These are phyloP conservation scores for Leonotis leonurus DNA, from an alignment of 257 asterid genomes.

Conservation along the genomic window DNA sequence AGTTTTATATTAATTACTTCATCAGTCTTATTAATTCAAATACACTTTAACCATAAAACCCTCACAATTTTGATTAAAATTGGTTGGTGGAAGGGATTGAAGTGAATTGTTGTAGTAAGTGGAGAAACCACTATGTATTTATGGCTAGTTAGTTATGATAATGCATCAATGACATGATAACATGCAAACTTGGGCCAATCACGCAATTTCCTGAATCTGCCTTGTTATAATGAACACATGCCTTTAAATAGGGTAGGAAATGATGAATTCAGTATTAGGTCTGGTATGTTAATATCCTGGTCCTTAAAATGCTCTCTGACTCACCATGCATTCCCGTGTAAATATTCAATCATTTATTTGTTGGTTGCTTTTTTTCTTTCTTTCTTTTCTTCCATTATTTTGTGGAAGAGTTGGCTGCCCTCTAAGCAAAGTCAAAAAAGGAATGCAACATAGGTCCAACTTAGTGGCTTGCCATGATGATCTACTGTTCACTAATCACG, in stretches of 20 bases:
- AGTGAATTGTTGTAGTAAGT: no score
- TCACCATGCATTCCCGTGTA: constrained; percentile 24
- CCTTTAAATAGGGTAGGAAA: constrained; percentile 6
- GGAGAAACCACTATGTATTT: background rate
- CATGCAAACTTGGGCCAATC: no score
- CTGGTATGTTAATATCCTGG: constrained; percentile 5
- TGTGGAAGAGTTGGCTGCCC: constrained; percentile 20
- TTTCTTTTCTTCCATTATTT: constrained; percentile 6
- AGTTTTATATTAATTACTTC: no score
- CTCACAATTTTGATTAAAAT: no score
- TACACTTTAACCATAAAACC: no score
- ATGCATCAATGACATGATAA: no score
- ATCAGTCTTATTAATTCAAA: no score
- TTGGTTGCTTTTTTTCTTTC: background rate
- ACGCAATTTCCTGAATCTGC: constrained; percentile 8
- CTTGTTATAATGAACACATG: constrained; percentile 15
- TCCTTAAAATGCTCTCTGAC: constrained; percentile 22
- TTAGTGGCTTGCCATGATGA: constrained; percentile 30
- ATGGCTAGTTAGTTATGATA: background rate
- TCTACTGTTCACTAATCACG: constrained; percentile 2
- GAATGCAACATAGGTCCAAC: constrained; percentile 21
- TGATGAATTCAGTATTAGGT: constrained; percentile 1
- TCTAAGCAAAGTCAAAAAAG: constrained; percentile 23
- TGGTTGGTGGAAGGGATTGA: no score
- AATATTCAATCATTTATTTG: constrained; percentile 9